Conservation (phyloP, 1,139 yeast genomes). For the Chernovozyma aurita region DNA sequence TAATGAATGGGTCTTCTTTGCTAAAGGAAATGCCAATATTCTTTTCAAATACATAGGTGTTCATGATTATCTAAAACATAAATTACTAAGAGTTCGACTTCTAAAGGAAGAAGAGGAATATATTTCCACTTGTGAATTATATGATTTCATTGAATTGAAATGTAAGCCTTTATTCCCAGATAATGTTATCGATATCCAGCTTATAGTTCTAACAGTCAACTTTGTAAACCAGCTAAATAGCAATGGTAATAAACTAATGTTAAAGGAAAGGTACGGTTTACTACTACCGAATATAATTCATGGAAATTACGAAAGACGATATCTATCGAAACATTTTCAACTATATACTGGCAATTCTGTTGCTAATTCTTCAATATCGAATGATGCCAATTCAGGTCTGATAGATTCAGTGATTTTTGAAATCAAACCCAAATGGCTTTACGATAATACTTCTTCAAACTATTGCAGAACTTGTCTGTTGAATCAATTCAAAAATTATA, state of each 20-base stretch:
- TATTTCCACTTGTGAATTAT: slow-evolving; percentile 39
- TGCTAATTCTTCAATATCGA: not conserved
- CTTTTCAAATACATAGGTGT: slow-evolving; percentile 37
- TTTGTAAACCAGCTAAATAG: slow-evolving; percentile 29
- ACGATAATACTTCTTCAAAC: slow-evolving; percentile 32
- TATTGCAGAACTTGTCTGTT: slow-evolving; percentile 46
- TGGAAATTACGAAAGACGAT: slow-evolving; percentile 25
- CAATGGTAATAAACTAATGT: slow-evolving; percentile 28
- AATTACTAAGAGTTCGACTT: slow-evolving; percentile 35
- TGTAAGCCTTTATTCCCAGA: slow-evolving; percentile 39
- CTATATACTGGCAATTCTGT: slow-evolving; percentile 18
- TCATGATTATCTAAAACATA: slow-evolving; percentile 32
- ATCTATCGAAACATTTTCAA: slow-evolving; percentile 35
- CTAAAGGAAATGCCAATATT: slow-evolving; percentile 46
- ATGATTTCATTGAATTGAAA: slow-evolving; percentile 39
- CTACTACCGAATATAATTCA: slow-evolving; percentile 38
- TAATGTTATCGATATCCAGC: slow-evolving; percentile 35
- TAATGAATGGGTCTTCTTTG: slow-evolving; percentile 40
- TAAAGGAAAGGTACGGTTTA: slow-evolving; percentile 37
- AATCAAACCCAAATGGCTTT: slow-evolving; percentile 47
- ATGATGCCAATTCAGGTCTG: too few species aligned
- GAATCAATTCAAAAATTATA: slow-evolving; percentile 29
- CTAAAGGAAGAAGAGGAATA: slow-evolving; percentile 35
- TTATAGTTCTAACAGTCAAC: slow-evolving; percentile 32
- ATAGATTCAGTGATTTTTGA: slow-evolving; percentile 20